Evolutionary conservation across 305 asterid genomes (phyloP).

Genomic region (Ilex paraguariensis): DNA sequence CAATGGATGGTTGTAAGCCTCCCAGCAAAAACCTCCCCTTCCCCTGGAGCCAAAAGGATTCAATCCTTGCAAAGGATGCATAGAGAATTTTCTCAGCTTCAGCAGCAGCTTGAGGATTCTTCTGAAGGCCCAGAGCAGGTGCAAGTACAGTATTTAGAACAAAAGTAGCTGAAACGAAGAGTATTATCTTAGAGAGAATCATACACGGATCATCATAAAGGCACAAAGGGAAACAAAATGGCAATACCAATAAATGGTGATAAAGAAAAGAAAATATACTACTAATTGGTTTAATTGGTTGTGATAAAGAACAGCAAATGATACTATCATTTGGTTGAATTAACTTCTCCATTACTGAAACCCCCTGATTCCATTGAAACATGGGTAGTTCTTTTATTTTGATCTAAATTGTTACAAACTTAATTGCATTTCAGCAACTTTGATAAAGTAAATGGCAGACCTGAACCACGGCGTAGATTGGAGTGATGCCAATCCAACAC

Average conservation of each 20-base stretch:
- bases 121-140: slow-evolving; percentile 60
- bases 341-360: too few species aligned
- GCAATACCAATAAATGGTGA: not conserved
- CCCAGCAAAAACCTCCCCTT: slow-evolving; percentile 70
- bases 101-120: slow-evolving; percentile 62
- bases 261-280: too few species aligned
- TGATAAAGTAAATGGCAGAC: slow-evolving; percentile 16
- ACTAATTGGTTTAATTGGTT: too few species aligned
- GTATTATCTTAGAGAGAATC: slow-evolving; percentile 3
- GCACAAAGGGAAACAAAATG: not conserved
- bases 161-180: slow-evolving; percentile 38
- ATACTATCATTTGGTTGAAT: too few species aligned
- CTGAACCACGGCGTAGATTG: slow-evolving; percentile 71
- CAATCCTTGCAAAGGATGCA: slow-evolving; percentile 53
- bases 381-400: too few species aligned
- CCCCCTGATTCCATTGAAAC: too few species aligned
- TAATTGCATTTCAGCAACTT: too few species aligned
- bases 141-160: slow-evolving; percentile 44
- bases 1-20: slow-evolving; percentile 75
- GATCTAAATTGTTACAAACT: too few species aligned
- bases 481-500: slow-evolving; percentile 95
- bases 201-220: not conserved
- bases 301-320: too few species aligned
- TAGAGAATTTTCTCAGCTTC: slow-evolving; percentile 58
- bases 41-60: slow-evolving; percentile 78